Conservation (phyloP, 495 filamentous ascomycete genomes). For the Lasiosphaeria hispida region DNA sequence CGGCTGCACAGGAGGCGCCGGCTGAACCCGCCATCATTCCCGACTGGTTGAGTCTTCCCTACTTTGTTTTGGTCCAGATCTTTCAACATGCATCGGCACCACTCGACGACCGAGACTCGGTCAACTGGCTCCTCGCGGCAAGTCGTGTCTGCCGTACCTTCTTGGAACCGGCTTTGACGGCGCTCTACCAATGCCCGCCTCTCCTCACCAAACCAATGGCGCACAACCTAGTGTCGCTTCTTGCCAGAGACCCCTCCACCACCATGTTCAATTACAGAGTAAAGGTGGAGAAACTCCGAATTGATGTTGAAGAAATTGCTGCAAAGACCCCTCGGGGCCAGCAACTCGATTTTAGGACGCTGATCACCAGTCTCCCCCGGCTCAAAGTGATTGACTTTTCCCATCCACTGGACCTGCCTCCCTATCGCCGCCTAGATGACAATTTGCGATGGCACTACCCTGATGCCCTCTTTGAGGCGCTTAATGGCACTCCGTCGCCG, state of each 20-base stretch:
- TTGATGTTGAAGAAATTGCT: slow-evolving; percentile 54
- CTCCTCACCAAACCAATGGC: slow-evolving; percentile 48
- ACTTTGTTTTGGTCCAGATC: slow-evolving; percentile 66
- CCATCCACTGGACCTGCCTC: slow-evolving; percentile 53
- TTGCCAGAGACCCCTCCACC: slow-evolving; percentile 40
- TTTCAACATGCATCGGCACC: slow-evolving; percentile 65
- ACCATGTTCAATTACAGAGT: slow-evolving; percentile 53
- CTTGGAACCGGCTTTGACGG: slow-evolving; percentile 70
- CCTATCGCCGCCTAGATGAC: slow-evolving; percentile 48
- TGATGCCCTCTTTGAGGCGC: slow-evolving; percentile 53
- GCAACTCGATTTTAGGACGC: slow-evolving; percentile 39
- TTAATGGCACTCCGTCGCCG: slow-evolving; percentile 29
- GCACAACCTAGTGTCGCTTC: slow-evolving; percentile 35
- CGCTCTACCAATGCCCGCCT: slow-evolving; percentile 68
- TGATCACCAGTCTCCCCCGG: slow-evolving; percentile 45
- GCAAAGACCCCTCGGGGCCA: slow-evolving; percentile 32
- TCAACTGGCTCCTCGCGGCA: slow-evolving; percentile 59
- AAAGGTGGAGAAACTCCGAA: slow-evolving; percentile 67
- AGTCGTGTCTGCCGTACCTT: slow-evolving; percentile 64
- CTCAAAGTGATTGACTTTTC: slow-evolving; percentile 56
- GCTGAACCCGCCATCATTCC: slow-evolving; percentile 44
- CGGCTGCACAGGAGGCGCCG: not conserved
- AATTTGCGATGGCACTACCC: slow-evolving; percentile 64
- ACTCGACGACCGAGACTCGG: slow-evolving; percentile 52
- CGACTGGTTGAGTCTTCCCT: slow-evolving; percentile 68